These are phyloP conservation scores for Camelina neglecta DNA, from an alignment of 345 rosid genomes.

Conservation along the genomic window DNA sequence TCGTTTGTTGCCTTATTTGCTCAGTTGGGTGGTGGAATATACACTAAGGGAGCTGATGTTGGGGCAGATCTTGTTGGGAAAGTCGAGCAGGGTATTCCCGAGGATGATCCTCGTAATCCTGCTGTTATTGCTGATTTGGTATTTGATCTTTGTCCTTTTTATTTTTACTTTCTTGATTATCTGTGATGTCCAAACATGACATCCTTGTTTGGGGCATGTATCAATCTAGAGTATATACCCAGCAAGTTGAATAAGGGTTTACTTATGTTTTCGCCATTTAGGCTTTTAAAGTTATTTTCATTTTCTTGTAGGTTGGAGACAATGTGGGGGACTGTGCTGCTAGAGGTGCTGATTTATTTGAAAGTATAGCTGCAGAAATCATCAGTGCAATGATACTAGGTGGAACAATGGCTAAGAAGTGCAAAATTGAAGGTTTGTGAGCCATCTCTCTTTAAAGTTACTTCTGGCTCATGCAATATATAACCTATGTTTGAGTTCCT, in stretches of 20 bases:
- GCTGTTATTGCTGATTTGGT: constrained; percentile 99
- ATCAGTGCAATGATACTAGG: constrained; percentile 99
- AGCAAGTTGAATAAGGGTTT: constrained; percentile 4
- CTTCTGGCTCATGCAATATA: constrained; percentile 1
- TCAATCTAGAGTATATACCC: background rate
- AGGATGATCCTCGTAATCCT: constrained; percentile 99
- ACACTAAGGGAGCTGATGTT: constrained; percentile 99
- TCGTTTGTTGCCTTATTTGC: constrained; percentile 99
- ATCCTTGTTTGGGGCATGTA: constrained; percentile 12
- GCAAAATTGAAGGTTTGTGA: constrained; percentile 87
- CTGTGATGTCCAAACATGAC: constrained; percentile 1
- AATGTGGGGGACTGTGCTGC: constrained; percentile 99
- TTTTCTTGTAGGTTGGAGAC: constrained; percentile 81
- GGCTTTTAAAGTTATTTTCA: constrained; percentile 18
- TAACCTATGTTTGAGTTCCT: constrained; percentile 29
- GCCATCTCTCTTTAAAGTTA: constrained; percentile 18
- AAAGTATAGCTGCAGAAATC: constrained; percentile 99
- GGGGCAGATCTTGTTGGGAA: constrained; percentile 99
- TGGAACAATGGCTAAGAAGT: constrained; percentile 95
- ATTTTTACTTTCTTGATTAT: constrained; percentile 14
- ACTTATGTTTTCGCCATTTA: constrained; percentile 1
- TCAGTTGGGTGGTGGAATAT: constrained; percentile 99
- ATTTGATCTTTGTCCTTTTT: constrained; percentile 38
- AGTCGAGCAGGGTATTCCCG: constrained; percentile 99
- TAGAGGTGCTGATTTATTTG: constrained; percentile 99